Percentiles rank a stretch among this genome's conserved stretches.
phyloP scores from a whole-genome alignment of 768 basidiomycete genomes.

The Trametes gibbosa region DNA sequence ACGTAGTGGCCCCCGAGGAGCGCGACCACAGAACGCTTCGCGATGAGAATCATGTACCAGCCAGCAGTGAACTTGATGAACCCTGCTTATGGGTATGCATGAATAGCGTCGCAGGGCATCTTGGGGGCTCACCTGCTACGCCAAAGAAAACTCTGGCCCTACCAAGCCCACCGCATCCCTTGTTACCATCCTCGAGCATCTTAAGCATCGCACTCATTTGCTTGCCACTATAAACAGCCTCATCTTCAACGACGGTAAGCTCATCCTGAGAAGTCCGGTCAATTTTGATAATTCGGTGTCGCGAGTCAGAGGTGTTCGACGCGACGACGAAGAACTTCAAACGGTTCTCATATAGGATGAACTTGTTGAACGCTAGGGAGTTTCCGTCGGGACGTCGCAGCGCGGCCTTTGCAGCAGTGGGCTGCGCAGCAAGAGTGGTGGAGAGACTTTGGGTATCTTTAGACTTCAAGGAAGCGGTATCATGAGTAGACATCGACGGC shows the following conservation, averaged over 20 bases:
- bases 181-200: slow-evolving; percentile 96
- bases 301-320: slow-evolving; percentile 82
- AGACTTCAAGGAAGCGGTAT: slow-evolving; percentile 13
- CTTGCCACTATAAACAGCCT: slow-evolving; percentile 81
- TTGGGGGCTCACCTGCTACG: slow-evolving; percentile 57
- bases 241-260: slow-evolving; percentile 80
- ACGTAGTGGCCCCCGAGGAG: slow-evolving; percentile 94
- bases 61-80: slow-evolving; percentile 94
- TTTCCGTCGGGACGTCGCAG: slow-evolving; percentile 11
- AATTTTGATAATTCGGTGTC: slow-evolving; percentile 90
- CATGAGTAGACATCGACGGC: slow-evolving; percentile 3
- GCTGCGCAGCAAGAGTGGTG: slow-evolving; percentile 2
- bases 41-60: slow-evolving; percentile 92
- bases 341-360: slow-evolving; percentile 91
- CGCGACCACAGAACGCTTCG: slow-evolving; percentile 89
- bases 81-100: slow-evolving; percentile 41
- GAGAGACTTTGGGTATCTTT: slow-evolving; percentile 16
- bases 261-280: slow-evolving; percentile 81
- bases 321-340: slow-evolving; percentile 90
- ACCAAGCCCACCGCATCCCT: slow-evolving; percentile 80
- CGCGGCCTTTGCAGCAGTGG: not conserved
- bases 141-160: slow-evolving; percentile 79
- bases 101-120: not conserved
- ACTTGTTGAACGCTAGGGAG: slow-evolving; percentile 61
- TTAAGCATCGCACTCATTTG: slow-evolving; percentile 90